Evolutionary conservation across 495 filamentous ascomycete genomes (phyloP), one percentile per base, ranked within the genome.

Genomic region (Neurospora pannonica): DNA sequence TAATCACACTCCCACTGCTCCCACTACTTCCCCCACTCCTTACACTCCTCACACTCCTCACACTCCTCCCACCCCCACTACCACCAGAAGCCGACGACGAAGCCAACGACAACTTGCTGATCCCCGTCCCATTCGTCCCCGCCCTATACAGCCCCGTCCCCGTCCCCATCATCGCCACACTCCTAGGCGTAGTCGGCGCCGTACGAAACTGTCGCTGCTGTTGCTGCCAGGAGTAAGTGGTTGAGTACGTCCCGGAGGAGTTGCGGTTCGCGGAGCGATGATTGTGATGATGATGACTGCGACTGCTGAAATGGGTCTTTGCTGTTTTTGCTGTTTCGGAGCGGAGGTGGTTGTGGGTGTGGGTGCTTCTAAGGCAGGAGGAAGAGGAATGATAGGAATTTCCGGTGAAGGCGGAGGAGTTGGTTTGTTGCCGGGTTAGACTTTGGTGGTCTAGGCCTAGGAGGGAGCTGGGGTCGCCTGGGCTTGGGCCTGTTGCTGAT

Each of bases 171-270:
- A 79, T 79, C 15, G 73, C 73, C 40, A 79, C 79, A 72, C 86
- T 86, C 62, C 79, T 81, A 7, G 87, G 87, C 15, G 87, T 88
- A 7, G 84, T 87, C 7, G 87, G 87, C 46, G 87, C 87, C 1
- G 87, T 88, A 70, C 82, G 82, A 72, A 84, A 87, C 48, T 81
- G 80, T 74, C 76, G 73, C 36, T 80, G 79, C 11, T 11, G 74
- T 74, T 31, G 72, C 77, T 6, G 76, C 72, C 17, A 73, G 43
- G 70, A 77, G 79, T 46, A 28, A 15, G 19, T 38, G 21, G 71
- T 36, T 17, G 40, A 40, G 34, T 8, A 37, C 5, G 31, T 70
- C 34, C 46, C 38, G 5, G 43, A 67, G 54, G 54, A 67, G 28
- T 67, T 34, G 15, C 54, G 15, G 54, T 67, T 67, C 28, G 15